Percentiles rank a stretch among this genome's conserved stretches.
Conservation (phyloP, 2,329 filamentous ascomycete species). For the Coniochaeta hoffmannii region DNA sequence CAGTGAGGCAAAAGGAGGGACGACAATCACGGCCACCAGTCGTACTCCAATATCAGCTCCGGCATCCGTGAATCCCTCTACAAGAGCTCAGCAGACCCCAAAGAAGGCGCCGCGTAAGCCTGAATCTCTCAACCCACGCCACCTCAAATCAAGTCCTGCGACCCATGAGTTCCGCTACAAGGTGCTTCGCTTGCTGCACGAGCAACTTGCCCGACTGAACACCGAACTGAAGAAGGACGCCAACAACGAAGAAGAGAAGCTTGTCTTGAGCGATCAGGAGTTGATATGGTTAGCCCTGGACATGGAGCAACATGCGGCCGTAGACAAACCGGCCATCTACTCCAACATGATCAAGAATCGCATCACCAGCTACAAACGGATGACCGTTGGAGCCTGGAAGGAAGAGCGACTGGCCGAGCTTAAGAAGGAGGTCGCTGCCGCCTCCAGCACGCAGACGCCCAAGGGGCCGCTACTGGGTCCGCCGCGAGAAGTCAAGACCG, state of each 20-base stretch:
- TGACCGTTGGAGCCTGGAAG: conserved; percentile 66
- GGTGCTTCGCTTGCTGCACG: conserved; percentile 56
- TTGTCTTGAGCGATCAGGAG: conserved; percentile 56
- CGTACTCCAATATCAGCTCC: conserved; percentile 2
- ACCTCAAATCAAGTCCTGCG: conserved; percentile 51
- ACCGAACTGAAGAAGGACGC: conserved; percentile 46
- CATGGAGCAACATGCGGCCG: conserved; percentile 70
- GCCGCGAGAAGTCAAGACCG: conserved; percentile 57
- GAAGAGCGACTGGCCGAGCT: conserved; percentile 38
- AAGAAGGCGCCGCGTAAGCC: conserved; percentile 20
- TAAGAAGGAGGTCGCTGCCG: conserved; percentile 15
- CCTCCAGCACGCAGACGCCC: conserved; percentile 16
- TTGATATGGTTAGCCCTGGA: conserved; percentile 64
- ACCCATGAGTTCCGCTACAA: conserved; percentile 47
- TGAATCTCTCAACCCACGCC: conserved; percentile 60
- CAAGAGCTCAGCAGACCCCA: conserved; percentile 4
- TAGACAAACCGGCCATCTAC: conserved; percentile 64
- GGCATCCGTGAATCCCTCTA: conserved; percentile 1
- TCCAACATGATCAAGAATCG: conserved; percentile 76
- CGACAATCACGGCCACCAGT: not conserved
- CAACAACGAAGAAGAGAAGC: conserved; percentile 40
- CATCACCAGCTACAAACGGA: conserved; percentile 68
- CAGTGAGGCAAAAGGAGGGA: not conserved
- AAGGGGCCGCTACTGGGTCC: conserved; percentile 25
- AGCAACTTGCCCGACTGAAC: conserved; percentile 61